Evolutionary conservation across 805 yeast genomes (phyloP), one percentile per base, ranked within the genome.

Genomic region (Saccharomycopsis olivae): DNA sequence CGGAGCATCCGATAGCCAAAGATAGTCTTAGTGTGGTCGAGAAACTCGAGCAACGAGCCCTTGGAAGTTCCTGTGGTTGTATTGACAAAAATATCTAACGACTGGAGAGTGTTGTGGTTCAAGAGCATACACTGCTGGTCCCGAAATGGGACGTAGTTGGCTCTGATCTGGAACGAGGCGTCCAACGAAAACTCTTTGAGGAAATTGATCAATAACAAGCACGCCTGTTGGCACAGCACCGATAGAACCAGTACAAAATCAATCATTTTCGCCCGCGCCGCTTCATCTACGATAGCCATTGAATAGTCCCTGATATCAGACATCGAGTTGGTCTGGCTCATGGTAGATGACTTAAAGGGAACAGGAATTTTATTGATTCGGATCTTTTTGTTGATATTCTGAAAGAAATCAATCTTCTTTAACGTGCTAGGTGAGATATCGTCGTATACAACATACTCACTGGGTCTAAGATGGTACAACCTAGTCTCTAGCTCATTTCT

Each of bases 1-100:
- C 67, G 64, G 11, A 92, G 55, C 43, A 73, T 50, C 39, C 95
- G 59, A 33, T 65, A 69, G 0, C 98, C 98, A 56, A 79, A 80
- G 21, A 69, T 65, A 0, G 97, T 84, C 25, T 73, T 60, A 0
- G 97, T 84, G 48, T 81, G 87, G 54, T 89, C 82, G 44, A 92
- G 50, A 2, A 85, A 62, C 87, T 94, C 84, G 13, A 83, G 55
- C 11, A 89, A 59, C 0, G 95, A 75, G 0, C 96, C 97, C 24
- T 65, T 59, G 6, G 62, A 63, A 3, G 66, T 60, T 10, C 60
- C 55, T 46, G 75, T 75, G 0, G 92, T 75, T 3, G 67, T 59
- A 50, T 84, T 84, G 16, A 63, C 61, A 51, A 83, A 85, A 1
- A 92, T 69, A 52, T 92, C 96, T 16, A 92, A 60, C 32, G 82